Evolutionary conservation across 352 stramenopile species (phyloP).

Genomic region (Pythium angustatum): DNA sequence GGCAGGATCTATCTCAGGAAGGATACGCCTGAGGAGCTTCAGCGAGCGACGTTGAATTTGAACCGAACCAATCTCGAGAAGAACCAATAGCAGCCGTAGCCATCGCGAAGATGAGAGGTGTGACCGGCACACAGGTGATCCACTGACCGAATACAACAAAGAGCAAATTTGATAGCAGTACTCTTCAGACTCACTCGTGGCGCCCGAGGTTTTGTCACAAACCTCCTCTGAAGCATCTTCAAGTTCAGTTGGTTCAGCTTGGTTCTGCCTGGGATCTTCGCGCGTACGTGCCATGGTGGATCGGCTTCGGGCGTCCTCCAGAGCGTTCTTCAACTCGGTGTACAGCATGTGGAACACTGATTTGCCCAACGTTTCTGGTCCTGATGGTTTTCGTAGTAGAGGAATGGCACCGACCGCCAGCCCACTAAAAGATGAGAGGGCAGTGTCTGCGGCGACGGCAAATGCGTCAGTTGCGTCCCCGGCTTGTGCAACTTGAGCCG

Average conservation of each 20-base stretch:
- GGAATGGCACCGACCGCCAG: conserved; percentile 71
- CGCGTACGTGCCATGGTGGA: background rate
- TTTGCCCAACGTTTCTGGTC: conserved; percentile 86
- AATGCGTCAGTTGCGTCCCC: conserved; percentile 66
- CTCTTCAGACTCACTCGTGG: conserved; percentile 64
- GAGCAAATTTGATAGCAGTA: conserved; percentile 91
- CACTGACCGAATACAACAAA: conserved; percentile 86
- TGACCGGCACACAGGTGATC: conserved; percentile 73
- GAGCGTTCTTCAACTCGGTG: conserved; percentile 85
- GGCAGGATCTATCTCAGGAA: conserved; percentile 70
- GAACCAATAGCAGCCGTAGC: conserved; percentile 77
- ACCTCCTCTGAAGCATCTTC: conserved; percentile 25
- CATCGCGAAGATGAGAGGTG: conserved; percentile 84
- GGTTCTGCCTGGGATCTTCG: background rate
- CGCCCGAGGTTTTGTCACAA: conserved; percentile 1
- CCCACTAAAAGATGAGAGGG: conserved; percentile 35
- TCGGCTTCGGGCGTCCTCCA: conserved; percentile 66
- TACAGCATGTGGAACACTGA: conserved; percentile 92
- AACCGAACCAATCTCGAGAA: conserved; percentile 73
- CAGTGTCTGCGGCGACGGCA: conserved; percentile 52
- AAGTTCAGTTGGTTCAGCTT: conserved; percentile 35
- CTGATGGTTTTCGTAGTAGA: conserved; percentile 79
- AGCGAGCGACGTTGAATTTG: conserved; percentile 81
- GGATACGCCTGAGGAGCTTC: conserved; percentile 77
- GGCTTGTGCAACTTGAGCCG: conserved; percentile 84